Evolutionary conservation across 495 filamentous ascomycete species (phyloP).

Genomic region (Xanthoparmelia taractica): DNA sequence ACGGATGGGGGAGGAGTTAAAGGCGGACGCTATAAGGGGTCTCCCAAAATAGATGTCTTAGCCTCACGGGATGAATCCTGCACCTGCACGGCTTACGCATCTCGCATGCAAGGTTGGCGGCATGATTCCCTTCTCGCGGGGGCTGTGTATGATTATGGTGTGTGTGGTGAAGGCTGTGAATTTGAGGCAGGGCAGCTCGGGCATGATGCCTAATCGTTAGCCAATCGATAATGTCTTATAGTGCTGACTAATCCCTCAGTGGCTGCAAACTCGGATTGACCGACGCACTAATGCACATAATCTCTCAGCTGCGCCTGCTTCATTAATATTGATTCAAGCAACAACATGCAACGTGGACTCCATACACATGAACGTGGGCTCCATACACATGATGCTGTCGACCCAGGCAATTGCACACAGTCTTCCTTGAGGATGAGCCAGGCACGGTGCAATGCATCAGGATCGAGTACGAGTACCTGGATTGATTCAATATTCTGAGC

Average conservation of each 20-base stretch:
- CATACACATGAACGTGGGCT: not conserved
- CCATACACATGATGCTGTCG: not conserved
- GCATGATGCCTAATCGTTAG: not conserved
- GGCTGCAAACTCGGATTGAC: too few species aligned
- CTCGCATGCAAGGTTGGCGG: not conserved
- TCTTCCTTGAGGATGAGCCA: not conserved
- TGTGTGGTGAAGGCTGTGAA: not conserved
- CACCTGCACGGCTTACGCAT: not conserved
- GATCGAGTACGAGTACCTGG: not conserved
- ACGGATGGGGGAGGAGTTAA: not conserved
- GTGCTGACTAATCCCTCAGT: not conserved
- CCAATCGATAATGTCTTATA: not conserved
- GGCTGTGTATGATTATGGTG: not conserved
- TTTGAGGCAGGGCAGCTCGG: not conserved
- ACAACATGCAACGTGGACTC: not conserved
- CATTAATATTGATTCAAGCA: not conserved
- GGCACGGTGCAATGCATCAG: not conserved
- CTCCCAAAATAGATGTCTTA: not conserved
- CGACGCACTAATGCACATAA: too few species aligned
- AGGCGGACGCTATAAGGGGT: not conserved
- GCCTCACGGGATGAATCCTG: not conserved
- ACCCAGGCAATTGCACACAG: not conserved
- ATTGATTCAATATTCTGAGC: not conserved
- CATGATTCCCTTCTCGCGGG: not conserved
- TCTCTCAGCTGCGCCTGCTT: not conserved